Conservation (phyloP, 352 stramenopile genomes). For the Phytophthora vignae region DNA sequence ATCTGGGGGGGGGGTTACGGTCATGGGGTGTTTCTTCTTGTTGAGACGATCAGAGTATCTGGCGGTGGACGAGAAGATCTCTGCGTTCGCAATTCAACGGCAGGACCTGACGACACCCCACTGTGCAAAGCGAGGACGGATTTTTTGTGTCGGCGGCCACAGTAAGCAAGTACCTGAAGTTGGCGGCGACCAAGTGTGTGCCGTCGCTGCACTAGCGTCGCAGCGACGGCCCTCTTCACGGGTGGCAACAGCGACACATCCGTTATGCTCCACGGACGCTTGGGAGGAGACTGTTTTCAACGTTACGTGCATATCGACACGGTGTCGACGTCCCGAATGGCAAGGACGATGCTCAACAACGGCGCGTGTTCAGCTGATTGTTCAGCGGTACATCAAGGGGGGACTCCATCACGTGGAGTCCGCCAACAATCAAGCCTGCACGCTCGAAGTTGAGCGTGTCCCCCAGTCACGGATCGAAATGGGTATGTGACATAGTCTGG, state of each 20-base stretch:
- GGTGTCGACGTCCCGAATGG: neutral
- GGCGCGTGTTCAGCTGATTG: no score
- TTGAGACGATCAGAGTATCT: slow-evolving; percentile 22
- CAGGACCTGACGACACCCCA: neutral
- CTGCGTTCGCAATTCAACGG: slow-evolving; percentile 3
- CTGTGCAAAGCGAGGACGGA: no score
- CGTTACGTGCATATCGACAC: neutral
- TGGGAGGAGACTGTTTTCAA: neutral
- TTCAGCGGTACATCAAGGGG: neutral
- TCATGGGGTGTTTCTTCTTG: slow-evolving; percentile 29
- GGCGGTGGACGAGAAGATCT: neutral
- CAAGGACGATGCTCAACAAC: neutral
- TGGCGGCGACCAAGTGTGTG: neutral
- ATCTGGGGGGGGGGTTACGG: slow-evolving; percentile 12
- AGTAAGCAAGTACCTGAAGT: neutral
- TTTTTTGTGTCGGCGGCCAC: neutral
- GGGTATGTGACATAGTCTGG: no score
- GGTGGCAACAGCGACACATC: neutral
- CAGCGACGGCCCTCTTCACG: neutral
- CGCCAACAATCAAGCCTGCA: neutral
- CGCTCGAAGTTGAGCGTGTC: neutral
- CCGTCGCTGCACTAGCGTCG: no score
- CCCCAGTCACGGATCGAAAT: neutral
- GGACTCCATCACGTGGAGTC: neutral
- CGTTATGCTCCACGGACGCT: neutral